Evolutionary conservation across 2,329 filamentous ascomycete species (phyloP).

Genomic region (Microcyclosporella mali): DNA sequence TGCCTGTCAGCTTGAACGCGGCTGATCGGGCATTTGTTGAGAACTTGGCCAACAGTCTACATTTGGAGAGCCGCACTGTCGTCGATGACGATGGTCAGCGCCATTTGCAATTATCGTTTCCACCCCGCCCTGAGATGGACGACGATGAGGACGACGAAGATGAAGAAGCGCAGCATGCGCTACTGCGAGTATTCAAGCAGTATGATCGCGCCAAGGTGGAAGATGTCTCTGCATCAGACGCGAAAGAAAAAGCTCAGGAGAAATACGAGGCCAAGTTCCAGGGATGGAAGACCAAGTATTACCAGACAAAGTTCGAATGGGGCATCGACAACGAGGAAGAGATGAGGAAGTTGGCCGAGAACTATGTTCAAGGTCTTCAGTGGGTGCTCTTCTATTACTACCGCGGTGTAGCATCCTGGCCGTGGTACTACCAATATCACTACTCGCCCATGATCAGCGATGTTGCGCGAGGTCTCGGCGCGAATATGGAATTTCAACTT

Average conservation of each 20-base stretch:
- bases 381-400: conserved; percentile 99
- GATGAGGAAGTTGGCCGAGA: conserved; percentile 77
- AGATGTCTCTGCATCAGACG: conserved; percentile 72
- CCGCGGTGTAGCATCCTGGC: conserved; percentile 92
- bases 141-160: conserved; percentile 67
- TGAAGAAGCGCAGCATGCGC: conserved; percentile 75
- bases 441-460: conserved; percentile 98
- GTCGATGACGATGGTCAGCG: conserved; percentile 60
- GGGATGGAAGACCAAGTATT: conserved; percentile 93
- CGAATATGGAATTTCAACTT: conserved; percentile 84
- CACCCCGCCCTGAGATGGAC: conserved; percentile 43
- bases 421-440: conserved; percentile 96
- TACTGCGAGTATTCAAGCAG: conserved; percentile 76
- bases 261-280: conserved; percentile 87
- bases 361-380: conserved; percentile 94
- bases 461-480: conserved; percentile 78
- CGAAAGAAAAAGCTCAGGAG: conserved; percentile 68
- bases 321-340: conserved; percentile 72
- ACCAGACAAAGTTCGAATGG: conserved; percentile 87
- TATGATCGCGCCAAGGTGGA: conserved; percentile 87
- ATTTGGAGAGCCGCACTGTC: conserved; percentile 59
- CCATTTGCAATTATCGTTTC: conserved; percentile 59
- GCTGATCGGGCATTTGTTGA: conserved; percentile 90
- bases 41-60: conserved; percentile 67
- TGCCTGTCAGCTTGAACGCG: conserved; percentile 67